phyloP scores from a whole-genome alignment of 2,329 filamentous ascomycete genomes.

The Penicillium sclerotiorum region DNA sequence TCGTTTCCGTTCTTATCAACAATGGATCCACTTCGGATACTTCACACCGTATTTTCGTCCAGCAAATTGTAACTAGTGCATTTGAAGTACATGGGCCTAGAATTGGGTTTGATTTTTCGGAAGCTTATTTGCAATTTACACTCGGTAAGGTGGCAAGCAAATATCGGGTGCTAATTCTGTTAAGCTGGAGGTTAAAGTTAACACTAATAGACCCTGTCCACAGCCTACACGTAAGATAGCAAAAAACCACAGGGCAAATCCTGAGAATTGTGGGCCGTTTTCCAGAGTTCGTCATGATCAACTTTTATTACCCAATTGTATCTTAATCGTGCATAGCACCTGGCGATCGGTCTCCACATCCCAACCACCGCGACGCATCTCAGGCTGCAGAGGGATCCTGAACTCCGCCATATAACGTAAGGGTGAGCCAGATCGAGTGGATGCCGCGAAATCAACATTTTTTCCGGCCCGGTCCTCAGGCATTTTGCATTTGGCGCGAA shows the following conservation, averaged over 20 bases:
- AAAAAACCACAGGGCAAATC: neutral
- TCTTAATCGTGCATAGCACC: neutral
- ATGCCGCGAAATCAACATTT: neutral
- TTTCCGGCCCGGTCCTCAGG: too few relatives aligned
- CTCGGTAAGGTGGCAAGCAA: too few relatives aligned
- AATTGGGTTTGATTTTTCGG: neutral
- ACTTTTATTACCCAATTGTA: constrained; percentile 1
- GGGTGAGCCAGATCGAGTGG: too few relatives aligned
- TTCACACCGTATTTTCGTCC: neutral
- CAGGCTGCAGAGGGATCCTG: too few relatives aligned
- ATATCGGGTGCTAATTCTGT: too few relatives aligned
- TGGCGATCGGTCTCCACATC: neutral
- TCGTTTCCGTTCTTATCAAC: neutral
- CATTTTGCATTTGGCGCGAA: too few relatives aligned
- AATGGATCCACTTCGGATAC: neutral
- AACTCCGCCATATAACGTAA: too few relatives aligned
- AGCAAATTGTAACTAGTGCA: constrained; percentile 1
- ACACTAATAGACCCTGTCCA: neutral
- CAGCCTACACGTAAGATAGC: neutral
- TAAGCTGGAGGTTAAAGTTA: too few relatives aligned
- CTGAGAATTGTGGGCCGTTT: neutral
- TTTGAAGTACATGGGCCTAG: neutral
- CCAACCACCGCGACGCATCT: neutral
- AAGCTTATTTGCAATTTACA: too few relatives aligned
- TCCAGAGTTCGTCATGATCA: neutral